These are phyloP conservation scores for Neurospora sp. DNA, from an alignment of 495 filamentous ascomycete genomes.

Conservation along the genomic window DNA sequence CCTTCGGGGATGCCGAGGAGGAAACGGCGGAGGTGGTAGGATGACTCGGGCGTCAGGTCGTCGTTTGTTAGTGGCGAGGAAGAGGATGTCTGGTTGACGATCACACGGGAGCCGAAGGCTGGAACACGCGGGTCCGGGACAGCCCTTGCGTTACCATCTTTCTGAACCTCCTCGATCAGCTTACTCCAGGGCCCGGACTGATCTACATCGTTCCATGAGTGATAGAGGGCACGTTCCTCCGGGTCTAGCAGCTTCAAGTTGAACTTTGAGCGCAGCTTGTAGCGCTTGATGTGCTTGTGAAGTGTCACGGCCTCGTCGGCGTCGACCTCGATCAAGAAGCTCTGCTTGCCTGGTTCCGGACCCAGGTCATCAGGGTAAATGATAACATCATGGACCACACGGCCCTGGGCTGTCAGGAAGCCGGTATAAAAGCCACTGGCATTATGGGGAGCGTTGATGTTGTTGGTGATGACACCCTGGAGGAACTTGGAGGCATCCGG, in stretches of 20 bases:
- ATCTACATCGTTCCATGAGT: slow-evolving; percentile 41
- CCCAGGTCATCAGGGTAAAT: slow-evolving; percentile 54
- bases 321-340: slow-evolving; percentile 77
- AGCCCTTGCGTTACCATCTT: slow-evolving; percentile 2
- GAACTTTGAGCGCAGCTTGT: slow-evolving; percentile 76
- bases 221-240: slow-evolving; percentile 56
- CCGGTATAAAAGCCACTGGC: slow-evolving; percentile 56
- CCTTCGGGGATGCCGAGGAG: slow-evolving; percentile 78
- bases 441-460: slow-evolving; percentile 37
- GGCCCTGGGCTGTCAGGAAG: slow-evolving; percentile 78
- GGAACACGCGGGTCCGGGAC: slow-evolving; percentile 57
- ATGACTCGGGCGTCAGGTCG: slow-evolving; percentile 21
- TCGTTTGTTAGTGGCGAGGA: slow-evolving; percentile 11
- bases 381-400: slow-evolving; percentile 81
- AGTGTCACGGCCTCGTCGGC: slow-evolving; percentile 49
- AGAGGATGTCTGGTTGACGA: slow-evolving; percentile 24
- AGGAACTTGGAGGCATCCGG: slow-evolving; percentile 72
- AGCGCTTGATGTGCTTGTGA: slow-evolving; percentile 62
- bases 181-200: neutral
- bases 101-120: slow-evolving; percentile 49
- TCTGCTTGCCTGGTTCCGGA: slow-evolving; percentile 33
- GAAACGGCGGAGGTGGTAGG: slow-evolving; percentile 63
- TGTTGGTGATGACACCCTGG: slow-evolving; percentile 75
- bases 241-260: slow-evolving; percentile 51
- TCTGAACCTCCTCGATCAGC: neutral